A percentile compares a stretch with the other conserved stretches of the same genome.
phyloP scores from a whole-genome alignment of 805 yeast species.

The Sugiyamaella marilandica region DNA sequence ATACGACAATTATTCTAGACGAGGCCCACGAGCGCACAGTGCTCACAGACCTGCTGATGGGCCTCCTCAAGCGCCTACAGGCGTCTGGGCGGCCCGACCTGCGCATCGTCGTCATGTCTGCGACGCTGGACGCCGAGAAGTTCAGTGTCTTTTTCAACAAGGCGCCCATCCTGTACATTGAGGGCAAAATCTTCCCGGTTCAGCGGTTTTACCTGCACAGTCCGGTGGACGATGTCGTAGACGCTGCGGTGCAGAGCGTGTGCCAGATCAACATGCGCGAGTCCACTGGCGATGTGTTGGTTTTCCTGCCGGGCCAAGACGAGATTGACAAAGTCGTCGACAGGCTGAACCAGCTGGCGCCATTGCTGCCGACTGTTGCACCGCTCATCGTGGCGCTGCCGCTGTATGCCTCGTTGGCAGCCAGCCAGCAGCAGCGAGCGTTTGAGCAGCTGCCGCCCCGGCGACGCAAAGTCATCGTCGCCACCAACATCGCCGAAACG shows the following conservation, averaged over 20 bases:
- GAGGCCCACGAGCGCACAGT: slow-evolving; percentile 98
- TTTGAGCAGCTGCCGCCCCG: slow-evolving; percentile 60
- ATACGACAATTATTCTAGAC: slow-evolving; percentile 77
- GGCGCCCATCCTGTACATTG: slow-evolving; percentile 81
- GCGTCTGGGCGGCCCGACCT: slow-evolving; percentile 50
- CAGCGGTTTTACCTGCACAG: slow-evolving; percentile 59
- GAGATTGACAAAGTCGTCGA: slow-evolving; percentile 85
- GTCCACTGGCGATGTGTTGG: slow-evolving; percentile 83
- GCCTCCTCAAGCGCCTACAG: slow-evolving; percentile 71
- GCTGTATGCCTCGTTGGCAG: slow-evolving; percentile 89
- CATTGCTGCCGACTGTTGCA: slow-evolving; percentile 64
- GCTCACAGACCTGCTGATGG: slow-evolving; percentile 82
- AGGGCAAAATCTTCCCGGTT: slow-evolving; percentile 87
- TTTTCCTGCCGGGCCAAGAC: slow-evolving; percentile 94
- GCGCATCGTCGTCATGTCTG: slow-evolving; percentile 85
- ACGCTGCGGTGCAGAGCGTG: slow-evolving; percentile 65
- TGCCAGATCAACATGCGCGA: slow-evolving; percentile 77
- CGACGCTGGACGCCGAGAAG: slow-evolving; percentile 86
- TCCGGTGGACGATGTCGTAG: slow-evolving; percentile 78
- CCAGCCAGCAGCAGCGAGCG: slow-evolving; percentile 74
- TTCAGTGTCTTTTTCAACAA: slow-evolving; percentile 69
- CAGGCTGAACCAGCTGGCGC: slow-evolving; percentile 51
- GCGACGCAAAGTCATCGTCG: slow-evolving; percentile 78
- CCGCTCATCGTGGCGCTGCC: slow-evolving; percentile 78
- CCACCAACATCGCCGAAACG: slow-evolving; percentile 97